Evolutionary conservation across 139 green algal genomes (phyloP).

Genomic region (Chlamydomonas sp.): DNA sequence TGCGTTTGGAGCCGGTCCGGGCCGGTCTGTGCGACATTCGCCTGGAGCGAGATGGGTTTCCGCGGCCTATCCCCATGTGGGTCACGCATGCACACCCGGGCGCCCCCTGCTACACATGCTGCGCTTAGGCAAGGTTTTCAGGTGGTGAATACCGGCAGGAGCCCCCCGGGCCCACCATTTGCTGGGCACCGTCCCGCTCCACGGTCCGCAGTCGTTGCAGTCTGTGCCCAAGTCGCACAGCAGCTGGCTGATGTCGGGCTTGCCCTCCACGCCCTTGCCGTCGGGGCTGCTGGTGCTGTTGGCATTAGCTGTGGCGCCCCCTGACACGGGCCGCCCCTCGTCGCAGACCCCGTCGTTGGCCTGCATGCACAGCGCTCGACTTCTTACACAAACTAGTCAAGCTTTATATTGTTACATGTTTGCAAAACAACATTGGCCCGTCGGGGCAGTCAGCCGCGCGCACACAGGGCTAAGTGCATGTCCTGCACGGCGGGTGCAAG

Average conservation of each 20-base stretch:
- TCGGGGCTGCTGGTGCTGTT: not conserved
- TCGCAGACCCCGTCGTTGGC: slow-evolving; percentile 48
- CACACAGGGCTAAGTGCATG: not conserved
- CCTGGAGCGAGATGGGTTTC: no score
- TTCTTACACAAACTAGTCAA: no score
- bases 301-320: no score
- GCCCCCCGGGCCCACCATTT: not conserved
- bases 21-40: no score
- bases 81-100: no score
- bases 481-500: not conserved
- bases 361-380: not conserved
- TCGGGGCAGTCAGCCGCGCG: not conserved
- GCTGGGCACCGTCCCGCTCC: slow-evolving; percentile 11
- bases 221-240: slow-evolving; percentile 51
- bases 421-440: not conserved
- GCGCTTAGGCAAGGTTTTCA: not conserved
- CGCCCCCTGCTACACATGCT: not conserved
- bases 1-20: no score
- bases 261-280: not conserved
- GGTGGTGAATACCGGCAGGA: not conserved
- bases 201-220: slow-evolving; percentile 43
- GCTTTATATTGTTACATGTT: not conserved
- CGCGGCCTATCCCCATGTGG: no score
- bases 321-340: slow-evolving; percentile 40
- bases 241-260: not conserved